Conservation (phyloP, 2,329 filamentous ascomycete species). For the Macroventuria anomochaeta region DNA sequence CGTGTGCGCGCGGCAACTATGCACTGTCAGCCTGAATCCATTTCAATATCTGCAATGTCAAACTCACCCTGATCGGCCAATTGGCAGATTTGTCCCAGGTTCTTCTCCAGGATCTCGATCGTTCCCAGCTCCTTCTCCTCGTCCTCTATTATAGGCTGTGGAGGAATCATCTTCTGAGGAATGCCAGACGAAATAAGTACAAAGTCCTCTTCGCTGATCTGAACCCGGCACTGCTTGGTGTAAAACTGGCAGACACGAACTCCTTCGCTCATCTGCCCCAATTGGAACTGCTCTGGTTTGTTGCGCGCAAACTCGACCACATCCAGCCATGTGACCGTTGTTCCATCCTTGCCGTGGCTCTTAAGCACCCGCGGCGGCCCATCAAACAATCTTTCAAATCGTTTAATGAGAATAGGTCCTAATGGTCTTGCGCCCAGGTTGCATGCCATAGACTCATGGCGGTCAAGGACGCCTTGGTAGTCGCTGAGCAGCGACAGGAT, state of each 20-base stretch:
- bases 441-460: conserved; percentile 85
- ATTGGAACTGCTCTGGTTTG: conserved; percentile 77
- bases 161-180: conserved; percentile 80
- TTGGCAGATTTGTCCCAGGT: conserved; percentile 77
- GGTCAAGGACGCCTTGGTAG: conserved; percentile 84
- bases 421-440: conserved; percentile 84
- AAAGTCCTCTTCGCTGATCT: conserved; percentile 89
- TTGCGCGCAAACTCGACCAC: conserved; percentile 83
- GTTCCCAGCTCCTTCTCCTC: conserved; percentile 85
- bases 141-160: conserved; percentile 82
- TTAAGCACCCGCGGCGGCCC: conserved; percentile 73
- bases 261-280: conserved; percentile 73
- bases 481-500: conserved; percentile 75
- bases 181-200: conserved; percentile 82
- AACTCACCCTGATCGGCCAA: conserved; percentile 74
- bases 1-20: conserved; percentile 72
- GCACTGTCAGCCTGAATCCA: not conserved
- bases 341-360: conserved; percentile 65
- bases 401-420: conserved; percentile 81
- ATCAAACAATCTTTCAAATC: conserved; percentile 86
- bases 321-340: conserved; percentile 79
- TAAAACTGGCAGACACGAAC: conserved; percentile 79
- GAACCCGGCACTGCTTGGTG: conserved; percentile 79
- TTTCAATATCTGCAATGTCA: too few species aligned
- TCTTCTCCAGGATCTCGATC: conserved; percentile 81